These are phyloP conservation scores for Penicillium sp. DNA, from an alignment of 2,329 filamentous ascomycete genomes.

Conservation along the genomic window DNA sequence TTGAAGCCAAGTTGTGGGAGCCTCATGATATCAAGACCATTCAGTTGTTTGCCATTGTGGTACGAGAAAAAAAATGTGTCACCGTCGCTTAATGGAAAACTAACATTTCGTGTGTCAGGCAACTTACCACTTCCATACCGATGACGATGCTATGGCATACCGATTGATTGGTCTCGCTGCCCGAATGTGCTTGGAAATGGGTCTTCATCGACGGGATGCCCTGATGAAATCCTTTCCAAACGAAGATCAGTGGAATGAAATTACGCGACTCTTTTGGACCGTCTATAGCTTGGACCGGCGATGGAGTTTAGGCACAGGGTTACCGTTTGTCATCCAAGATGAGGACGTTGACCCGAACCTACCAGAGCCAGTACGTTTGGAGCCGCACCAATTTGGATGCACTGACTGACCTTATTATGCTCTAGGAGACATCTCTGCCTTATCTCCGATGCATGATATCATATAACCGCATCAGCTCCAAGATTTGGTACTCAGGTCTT, in stretches of 20 bases:
- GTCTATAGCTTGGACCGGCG: conserved; percentile 83
- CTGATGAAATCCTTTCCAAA: conserved; percentile 70
- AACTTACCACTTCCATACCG: conserved; percentile 82
- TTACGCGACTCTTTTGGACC: conserved; percentile 81
- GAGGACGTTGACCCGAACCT: conserved; percentile 81
- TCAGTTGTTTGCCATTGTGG: conserved; percentile 61
- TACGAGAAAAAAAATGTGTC: conserved; percentile 27
- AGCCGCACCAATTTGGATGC: neutral
- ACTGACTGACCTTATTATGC: neutral
- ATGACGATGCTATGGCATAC: conserved; percentile 87
- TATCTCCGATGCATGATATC: conserved; percentile 84
- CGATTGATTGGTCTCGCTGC: conserved; percentile 83
- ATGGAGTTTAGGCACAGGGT: conserved; percentile 88
- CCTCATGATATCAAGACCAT: conserved; percentile 64
- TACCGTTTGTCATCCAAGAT: conserved; percentile 85
- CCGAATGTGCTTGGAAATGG: conserved; percentile 78
- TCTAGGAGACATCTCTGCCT: conserved; percentile 57
- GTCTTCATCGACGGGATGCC: conserved; percentile 79
- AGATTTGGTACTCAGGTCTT: conserved; percentile 82
- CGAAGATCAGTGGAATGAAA: conserved; percentile 70
- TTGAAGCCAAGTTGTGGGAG: conserved; percentile 69
- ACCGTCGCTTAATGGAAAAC: neutral
- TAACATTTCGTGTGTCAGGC: conserved; percentile 52
- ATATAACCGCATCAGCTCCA: conserved; percentile 81
- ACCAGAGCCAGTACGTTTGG: conserved; percentile 71